A percentile compares a stretch with the other conserved stretches of the same genome.
These are phyloP conservation scores for Tetrapisispora taiwanensis DNA, from an alignment of 805 yeast genomes.

Conservation along the genomic window DNA sequence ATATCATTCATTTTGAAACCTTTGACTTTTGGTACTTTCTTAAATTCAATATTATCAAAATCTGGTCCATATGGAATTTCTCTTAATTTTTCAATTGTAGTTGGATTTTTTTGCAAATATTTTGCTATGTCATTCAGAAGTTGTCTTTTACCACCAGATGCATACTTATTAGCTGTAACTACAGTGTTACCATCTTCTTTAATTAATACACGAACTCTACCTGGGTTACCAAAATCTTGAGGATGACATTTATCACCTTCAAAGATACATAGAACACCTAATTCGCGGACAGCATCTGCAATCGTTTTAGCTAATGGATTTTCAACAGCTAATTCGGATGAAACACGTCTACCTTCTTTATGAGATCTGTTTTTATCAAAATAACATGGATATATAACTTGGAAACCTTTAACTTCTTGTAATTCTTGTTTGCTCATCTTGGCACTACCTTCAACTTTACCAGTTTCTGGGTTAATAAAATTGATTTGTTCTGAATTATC, in stretches of 20 bases:
- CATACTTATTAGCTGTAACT: constrained; percentile 12
- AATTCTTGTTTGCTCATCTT: constrained; percentile 44
- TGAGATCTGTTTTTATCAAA: constrained; percentile 72
- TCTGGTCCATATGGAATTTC: constrained; percentile 61
- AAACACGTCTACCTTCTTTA: constrained; percentile 76
- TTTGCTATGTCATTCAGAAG: constrained; percentile 50
- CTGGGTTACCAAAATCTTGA: constrained; percentile 95
- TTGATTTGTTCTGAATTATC: constrained; percentile 10
- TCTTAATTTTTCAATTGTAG: constrained; percentile 53
- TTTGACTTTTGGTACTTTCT: constrained; percentile 63
- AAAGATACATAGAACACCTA: constrained; percentile 34
- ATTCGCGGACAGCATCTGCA: constrained; percentile 51
- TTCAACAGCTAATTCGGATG: constrained; percentile 54
- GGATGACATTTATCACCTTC: constrained; percentile 88
- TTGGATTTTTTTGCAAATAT: constrained; percentile 56
- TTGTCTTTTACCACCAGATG: constrained; percentile 47
- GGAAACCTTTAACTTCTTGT: constrained; percentile 57
- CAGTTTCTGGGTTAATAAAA: constrained; percentile 23
- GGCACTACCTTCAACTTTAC: constrained; percentile 19
- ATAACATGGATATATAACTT: constrained; percentile 81
- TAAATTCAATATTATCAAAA: constrained; percentile 43
- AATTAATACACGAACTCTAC: constrained; percentile 74
- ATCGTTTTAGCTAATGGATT: constrained; percentile 83
- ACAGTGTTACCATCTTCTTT: constrained; percentile 41
- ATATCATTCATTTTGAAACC: constrained; percentile 81